phyloP scores from a whole-genome alignment of 768 basidiomycete genomes.

The Suillus decipiens region DNA sequence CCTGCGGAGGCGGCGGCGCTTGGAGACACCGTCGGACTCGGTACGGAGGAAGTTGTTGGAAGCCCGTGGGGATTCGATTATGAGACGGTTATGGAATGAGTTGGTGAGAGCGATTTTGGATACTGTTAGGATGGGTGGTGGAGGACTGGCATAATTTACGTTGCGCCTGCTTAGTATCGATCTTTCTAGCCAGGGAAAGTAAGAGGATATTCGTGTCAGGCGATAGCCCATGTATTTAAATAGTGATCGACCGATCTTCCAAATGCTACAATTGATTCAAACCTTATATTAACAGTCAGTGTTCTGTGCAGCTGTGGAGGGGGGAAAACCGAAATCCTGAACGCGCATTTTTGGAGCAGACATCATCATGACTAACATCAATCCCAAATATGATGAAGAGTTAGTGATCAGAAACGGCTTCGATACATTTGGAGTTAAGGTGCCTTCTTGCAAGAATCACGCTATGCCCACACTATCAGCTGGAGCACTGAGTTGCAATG shows the following conservation, averaged over 20 bases:
- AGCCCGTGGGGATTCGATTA: constrained; percentile 36
- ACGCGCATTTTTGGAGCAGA: neutral
- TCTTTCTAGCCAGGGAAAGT: neutral
- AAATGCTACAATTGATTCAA: neutral
- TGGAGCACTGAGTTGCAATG: neutral
- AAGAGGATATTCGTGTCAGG: neutral
- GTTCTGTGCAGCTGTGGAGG: neutral
- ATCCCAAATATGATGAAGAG: no score
- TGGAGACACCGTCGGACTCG: constrained; percentile 44
- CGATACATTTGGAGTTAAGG: no score
- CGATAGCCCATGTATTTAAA: neutral
- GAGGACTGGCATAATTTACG: constrained; percentile 59
- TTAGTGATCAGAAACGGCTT: no score
- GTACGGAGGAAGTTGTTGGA: constrained; percentile 57
- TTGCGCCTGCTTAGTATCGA: neutral
- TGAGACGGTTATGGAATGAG: constrained; percentile 52
- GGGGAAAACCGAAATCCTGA: no score
- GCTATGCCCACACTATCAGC: no score
- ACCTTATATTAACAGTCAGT: neutral
- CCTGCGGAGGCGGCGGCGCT: constrained; percentile 51
- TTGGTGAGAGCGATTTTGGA: constrained; percentile 56
- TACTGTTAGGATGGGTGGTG: constrained; percentile 75
- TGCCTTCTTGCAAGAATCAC: no score
- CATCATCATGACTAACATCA: no score
- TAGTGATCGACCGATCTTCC: neutral